Conservation (phyloP, 2,329 filamentous ascomycete genomes). For the Paracoccidioides lutzii region DNA sequence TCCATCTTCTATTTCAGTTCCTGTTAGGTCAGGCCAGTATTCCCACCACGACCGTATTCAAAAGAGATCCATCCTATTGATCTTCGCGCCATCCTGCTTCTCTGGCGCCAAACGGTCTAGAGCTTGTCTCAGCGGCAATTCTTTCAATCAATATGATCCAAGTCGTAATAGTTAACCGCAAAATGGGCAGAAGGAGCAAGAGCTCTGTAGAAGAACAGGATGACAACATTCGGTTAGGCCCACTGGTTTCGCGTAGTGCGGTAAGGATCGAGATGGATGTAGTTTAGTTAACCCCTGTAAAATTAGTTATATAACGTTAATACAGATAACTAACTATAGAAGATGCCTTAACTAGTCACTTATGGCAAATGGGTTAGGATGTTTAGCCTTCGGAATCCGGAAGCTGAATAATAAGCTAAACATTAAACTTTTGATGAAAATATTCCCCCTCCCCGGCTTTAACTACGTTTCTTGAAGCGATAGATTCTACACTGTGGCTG, state of each 20-base stretch:
- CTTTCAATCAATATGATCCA: not conserved
- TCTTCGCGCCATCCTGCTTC: not conserved
- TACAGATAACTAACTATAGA: too few species aligned
- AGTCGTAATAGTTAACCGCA: not conserved
- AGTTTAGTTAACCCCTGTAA: not conserved
- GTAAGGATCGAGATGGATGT: not conserved
- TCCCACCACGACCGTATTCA: not conserved
- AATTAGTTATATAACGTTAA: not conserved
- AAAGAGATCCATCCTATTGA: not conserved
- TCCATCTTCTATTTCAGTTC: too few species aligned
- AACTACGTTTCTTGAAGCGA: not conserved
- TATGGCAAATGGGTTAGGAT: not conserved
- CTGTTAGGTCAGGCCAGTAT: not conserved
- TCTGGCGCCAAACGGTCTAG: not conserved
- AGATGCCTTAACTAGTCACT: too few species aligned
- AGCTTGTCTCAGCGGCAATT: not conserved
- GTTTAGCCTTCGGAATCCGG: not conserved
- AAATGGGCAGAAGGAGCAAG: not conserved
- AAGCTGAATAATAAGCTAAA: not conserved
- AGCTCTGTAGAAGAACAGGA: not conserved
- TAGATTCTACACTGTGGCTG: too few species aligned
- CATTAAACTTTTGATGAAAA: not conserved
- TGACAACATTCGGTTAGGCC: not conserved
- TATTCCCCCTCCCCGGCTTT: not conserved
- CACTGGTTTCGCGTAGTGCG: not conserved